Base-by-base conservation (phyloP, 1,284 basidiomycete species). In the Moniliella sp. region DNA sequence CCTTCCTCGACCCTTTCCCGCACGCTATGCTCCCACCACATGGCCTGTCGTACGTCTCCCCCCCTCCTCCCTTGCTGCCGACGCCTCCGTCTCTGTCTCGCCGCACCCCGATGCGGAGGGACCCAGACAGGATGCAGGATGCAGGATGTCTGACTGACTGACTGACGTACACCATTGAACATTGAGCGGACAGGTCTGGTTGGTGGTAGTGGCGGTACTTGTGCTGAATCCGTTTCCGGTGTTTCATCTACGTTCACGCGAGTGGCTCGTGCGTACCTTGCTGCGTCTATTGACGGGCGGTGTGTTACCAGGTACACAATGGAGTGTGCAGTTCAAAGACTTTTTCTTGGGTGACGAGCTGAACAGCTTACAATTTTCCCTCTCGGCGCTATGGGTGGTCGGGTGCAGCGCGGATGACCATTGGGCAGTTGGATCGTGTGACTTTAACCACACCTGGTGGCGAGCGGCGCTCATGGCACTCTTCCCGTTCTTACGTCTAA, bases 201-300 rank as follows among this genome's bases (percentile, higher is more conserved):
- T 93, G 7, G 68, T 69, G 0, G 67, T 82, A 33, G 62, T 69
- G 1, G 48, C 65, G 2, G 46, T 72, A 5, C 56, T 81, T 30
- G 59, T 91, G 48, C 59, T 83, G 36, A 74, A 83, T 49, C 86
- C 86, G 1, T 52, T 88, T 0, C 75, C 74, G 0, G 48, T 84
- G 4, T 60, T 74, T 36, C 71, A 69, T 48, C 69, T 69, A 14
- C 55, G 67, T 2, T 72, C 79, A 1, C 66, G 86, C 25, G 78
- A 68, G 57, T 93, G 86, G 86, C 61, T 84, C 21, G 50, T 83
- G 15, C 68, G 64, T 39, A 74, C 71, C 15, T 33, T 76, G 5
- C 67, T 67, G 10, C 68, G 59, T 11, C 47, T 56, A 5, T 51
- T 78, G 12, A 23, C 21, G 7, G 21, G 8, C 7, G 21, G 21